Evolutionary conservation across 73 alveolate species (phyloP).

Genomic region (Symbiodinium pilosum): DNA sequence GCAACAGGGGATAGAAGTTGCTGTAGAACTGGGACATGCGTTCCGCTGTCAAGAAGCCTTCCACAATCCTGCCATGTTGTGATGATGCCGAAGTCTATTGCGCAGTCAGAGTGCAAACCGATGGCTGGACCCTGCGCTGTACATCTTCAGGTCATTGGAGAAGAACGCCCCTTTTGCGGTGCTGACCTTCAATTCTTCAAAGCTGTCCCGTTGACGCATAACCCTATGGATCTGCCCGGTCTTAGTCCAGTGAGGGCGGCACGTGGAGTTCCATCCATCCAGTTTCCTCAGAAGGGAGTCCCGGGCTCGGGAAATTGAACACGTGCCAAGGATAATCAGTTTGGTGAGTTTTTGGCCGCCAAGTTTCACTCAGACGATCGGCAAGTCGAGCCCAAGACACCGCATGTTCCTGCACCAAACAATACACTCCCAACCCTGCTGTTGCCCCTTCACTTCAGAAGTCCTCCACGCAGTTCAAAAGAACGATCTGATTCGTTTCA

Average conservation of each 20-base stretch:
- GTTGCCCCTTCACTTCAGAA: not conserved
- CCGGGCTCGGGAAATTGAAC: too few relatives aligned
- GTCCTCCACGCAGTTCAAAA: conserved; percentile 28
- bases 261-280: conserved; percentile 56
- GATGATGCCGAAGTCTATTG: too few relatives aligned
- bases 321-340: too few relatives aligned
- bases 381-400: conserved; percentile 13
- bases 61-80: conserved; percentile 18
- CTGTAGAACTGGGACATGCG: conserved; percentile 72
- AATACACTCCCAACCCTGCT: not conserved
- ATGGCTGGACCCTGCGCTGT: conserved; percentile 71
- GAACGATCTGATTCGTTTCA: conserved; percentile 62
- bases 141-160: conserved; percentile 83
- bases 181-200: too few relatives aligned
- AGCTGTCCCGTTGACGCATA: too few relatives aligned
- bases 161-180: conserved; percentile 19
- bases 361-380: not conserved
- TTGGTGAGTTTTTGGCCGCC: not conserved
- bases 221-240: too few relatives aligned
- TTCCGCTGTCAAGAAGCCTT: conserved; percentile 37
- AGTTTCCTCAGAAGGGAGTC: conserved; percentile 2
- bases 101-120: not conserved
- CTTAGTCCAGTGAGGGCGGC: too few relatives aligned
- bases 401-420: not conserved
- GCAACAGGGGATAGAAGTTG: conserved; percentile 72